phyloP scores from a whole-genome alignment of 305 asterid genomes.

The Ilex paraguariensis region DNA sequence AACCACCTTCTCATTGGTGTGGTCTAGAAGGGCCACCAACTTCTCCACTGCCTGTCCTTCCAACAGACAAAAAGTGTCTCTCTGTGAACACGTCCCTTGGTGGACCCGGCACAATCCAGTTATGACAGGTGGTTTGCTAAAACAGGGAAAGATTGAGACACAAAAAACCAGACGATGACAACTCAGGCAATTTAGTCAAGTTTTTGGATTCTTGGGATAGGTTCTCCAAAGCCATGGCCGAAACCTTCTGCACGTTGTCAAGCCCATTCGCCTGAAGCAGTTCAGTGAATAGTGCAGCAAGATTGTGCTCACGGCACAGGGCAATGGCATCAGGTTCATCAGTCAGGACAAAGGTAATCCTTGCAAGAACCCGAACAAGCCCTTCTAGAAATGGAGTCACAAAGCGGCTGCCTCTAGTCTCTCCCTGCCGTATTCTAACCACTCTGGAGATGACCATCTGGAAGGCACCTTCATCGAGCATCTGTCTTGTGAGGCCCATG shows the following conservation, averaged over 20 bases:
- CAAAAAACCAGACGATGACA: constrained; percentile 1
- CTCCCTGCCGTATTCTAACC: background rate
- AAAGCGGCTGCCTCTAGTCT: background rate
- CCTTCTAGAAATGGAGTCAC: constrained; percentile 4
- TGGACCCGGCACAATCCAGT: background rate
- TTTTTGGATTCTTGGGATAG: constrained; percentile 2
- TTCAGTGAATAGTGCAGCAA: background rate
- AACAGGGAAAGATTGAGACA: constrained; percentile 3
- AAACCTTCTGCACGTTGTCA: constrained; percentile 2
- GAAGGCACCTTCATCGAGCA: constrained; percentile 4
- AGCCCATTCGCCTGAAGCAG: constrained; percentile 2
- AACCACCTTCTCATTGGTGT: constrained; percentile 4
- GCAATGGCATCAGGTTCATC: background rate
- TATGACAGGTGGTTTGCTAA: background rate
- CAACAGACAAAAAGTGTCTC: constrained; percentile 1
- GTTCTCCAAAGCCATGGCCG: constrained; percentile 1
- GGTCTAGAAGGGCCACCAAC: constrained; percentile 2
- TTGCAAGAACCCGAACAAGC: background rate
- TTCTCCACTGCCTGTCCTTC: constrained; percentile 2
- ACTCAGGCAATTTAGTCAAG: background rate
- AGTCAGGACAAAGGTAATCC: constrained; percentile 1
- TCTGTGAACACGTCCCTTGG: background rate
- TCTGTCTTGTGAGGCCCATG: constrained; percentile 1
- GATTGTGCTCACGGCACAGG: constrained; percentile 1
- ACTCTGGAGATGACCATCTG: background rate